Base-by-base conservation (phyloP, 129 eudicot genomes). In the Helianthus annuus region DNA sequence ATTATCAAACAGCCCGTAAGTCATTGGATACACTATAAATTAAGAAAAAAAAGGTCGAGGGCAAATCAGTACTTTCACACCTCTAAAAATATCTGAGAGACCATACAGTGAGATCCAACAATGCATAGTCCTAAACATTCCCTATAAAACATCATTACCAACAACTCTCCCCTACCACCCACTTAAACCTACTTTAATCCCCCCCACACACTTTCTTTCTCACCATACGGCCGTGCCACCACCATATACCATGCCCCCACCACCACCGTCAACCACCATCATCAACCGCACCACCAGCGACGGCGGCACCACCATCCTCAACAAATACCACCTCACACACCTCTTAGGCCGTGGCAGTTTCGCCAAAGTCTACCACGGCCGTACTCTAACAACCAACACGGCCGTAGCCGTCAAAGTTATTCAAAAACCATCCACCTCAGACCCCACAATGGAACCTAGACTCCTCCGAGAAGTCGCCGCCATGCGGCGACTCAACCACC, bases 271-370 rank as follows among this genome's bases (percentile, higher is more conserved):
- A 19, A 19, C 74, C 46, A 27, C 83, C 78, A 59, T 74, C 38
- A 69, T 83, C 82, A 27, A 78, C 13, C 48, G 92, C 61, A 58
- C 81, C 85, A 49, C 81, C 58, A 85, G 90, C 40, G 83, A 84
- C 70, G 82, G 80, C 56, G 89, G 85, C 57, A 54, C 88, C 7
- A 71, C 83, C 27, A 64, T 92, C 15, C 80, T 87, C 7, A 84
- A 83, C 32, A 87, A 83, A 22, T 92, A 89, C 79, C 84, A 83
- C 14, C 77, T 89, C 24, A 88, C 95, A n/a, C 83, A 72, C 10
- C 80, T 92, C 19, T 78, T 91, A 19, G 97, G 97, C 49, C 86
- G 89, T 0, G 97, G 97, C 10, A 91, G 91, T 69, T 91, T 91
- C 66, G 97, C 97, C 3, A 93, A 93, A 64, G 95, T 92, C 29